A percentile compares a stretch with the other conserved stretches of the same genome.
Evolutionary conservation across 202 grass and related monocot species (phyloP).

Genomic region (Digitaria exilis): DNA sequence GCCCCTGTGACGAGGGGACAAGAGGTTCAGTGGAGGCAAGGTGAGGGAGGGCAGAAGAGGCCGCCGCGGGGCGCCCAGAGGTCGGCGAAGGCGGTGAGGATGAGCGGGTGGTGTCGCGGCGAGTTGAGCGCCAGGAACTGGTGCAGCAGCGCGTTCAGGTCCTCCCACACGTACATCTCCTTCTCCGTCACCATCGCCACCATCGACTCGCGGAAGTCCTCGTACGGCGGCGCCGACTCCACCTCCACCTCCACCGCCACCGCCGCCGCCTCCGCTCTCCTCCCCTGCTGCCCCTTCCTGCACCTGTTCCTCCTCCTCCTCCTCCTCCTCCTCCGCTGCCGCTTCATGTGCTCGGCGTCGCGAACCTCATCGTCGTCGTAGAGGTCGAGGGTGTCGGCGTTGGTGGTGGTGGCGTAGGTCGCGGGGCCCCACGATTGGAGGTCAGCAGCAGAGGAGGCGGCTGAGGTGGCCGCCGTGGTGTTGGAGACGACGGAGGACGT

Average conservation of each 20-base stretch:
- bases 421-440: slow-evolving; percentile 46
- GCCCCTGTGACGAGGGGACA: background rate
- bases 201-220: slow-evolving; percentile 85
- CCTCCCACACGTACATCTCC: slow-evolving; percentile 89
- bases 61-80: slow-evolving; percentile 57
- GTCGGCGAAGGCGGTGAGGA: slow-evolving; percentile 82
- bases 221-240: slow-evolving; percentile 64
- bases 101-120: slow-evolving; percentile 70
- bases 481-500: slow-evolving; percentile 6
- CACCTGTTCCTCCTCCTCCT: background rate
- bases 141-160: slow-evolving; percentile 74
- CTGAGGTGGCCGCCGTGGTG: slow-evolving; percentile 12
- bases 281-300: background rate
- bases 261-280: background rate
- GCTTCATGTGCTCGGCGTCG: background rate
- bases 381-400: slow-evolving; percentile 36
- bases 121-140: slow-evolving; percentile 83
- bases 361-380: background rate
- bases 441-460: slow-evolving; percentile 13
- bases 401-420: slow-evolving; percentile 37
- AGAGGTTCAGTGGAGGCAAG: slow-evolving; percentile 32
- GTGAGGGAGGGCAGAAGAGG: slow-evolving; percentile 64
- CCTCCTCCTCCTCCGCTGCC: background rate
- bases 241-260: slow-evolving; percentile 52
- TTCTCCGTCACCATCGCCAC: slow-evolving; percentile 78